These are phyloP conservation scores for Collybiopsis luxurians DNA, from an alignment of 768 basidiomycete species.

Conservation along the genomic window DNA sequence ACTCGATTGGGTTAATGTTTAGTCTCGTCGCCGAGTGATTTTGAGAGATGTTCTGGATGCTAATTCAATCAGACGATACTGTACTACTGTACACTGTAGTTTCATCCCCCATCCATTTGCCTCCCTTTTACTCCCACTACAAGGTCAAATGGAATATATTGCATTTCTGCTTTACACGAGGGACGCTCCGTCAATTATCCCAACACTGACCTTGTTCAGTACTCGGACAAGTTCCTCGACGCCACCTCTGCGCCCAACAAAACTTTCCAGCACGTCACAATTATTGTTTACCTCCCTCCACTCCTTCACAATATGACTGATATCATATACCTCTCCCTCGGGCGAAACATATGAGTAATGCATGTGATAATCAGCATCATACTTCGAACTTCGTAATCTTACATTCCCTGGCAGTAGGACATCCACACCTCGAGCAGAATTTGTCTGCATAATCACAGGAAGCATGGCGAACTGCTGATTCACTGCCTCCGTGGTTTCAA, in stretches of 20 bases:
- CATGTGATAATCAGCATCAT: conserved; percentile 66
- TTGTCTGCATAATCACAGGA: conserved; percentile 79
- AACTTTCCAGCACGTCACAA: conserved; percentile 68
- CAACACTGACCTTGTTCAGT: conserved; percentile 71
- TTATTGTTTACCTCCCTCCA: conserved; percentile 49
- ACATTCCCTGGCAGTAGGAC: conserved; percentile 83
- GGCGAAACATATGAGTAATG: conserved; percentile 93
- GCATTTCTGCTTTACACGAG: too few species aligned
- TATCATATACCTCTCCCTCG: conserved; percentile 90
- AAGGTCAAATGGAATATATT: too few species aligned
- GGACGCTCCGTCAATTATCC: too few species aligned
- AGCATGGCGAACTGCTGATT: conserved; percentile 77
- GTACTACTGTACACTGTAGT: too few species aligned
- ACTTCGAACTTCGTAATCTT: conserved; percentile 80
- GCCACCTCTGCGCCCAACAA: conserved; percentile 53
- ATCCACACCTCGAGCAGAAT: conserved; percentile 88
- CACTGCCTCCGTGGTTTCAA: too few species aligned
- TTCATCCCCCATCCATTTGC: too few species aligned
- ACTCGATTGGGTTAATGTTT: too few species aligned
- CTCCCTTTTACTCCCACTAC: too few species aligned
- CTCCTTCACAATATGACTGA: conserved; percentile 90
- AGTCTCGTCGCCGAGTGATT: too few species aligned
- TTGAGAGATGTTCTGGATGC: too few species aligned
- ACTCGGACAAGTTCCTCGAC: conserved; percentile 74
- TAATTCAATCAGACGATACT: too few species aligned